A percentile compares a stretch with the other conserved stretches of the same genome.
Conservation (phyloP, 2,329 filamentous ascomycete genomes). For the Botrytis medusae region DNA sequence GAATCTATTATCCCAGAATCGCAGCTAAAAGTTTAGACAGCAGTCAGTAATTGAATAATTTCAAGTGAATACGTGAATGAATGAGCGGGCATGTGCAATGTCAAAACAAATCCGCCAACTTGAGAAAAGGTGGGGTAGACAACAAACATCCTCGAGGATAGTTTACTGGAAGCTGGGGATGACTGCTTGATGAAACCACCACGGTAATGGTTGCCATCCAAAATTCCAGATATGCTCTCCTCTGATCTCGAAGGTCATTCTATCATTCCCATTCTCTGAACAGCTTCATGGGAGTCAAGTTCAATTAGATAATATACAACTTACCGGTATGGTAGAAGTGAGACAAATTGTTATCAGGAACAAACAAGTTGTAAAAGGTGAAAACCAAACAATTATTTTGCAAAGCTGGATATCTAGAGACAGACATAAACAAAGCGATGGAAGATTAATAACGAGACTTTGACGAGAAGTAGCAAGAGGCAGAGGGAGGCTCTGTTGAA, state of each 20-base stretch:
- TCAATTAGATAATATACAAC: neutral
- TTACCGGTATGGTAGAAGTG: neutral
- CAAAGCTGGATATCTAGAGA: neutral
- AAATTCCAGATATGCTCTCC: neutral
- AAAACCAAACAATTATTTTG: neutral
- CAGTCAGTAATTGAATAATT: constrained; percentile 1
- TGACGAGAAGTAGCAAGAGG: neutral
- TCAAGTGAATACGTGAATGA: neutral
- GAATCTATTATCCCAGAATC: neutral
- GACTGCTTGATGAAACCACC: neutral
- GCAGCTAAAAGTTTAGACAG: neutral
- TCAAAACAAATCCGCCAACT: neutral
- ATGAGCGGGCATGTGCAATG: neutral
- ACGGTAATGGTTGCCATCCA: neutral
- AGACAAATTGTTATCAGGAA: neutral
- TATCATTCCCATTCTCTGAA: neutral
- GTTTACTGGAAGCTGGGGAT: neutral
- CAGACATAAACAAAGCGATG: neutral
- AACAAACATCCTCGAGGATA: neutral
- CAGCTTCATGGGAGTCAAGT: neutral
- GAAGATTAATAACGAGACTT: constrained; percentile 1
- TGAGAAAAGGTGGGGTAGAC: neutral
- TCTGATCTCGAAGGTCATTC: neutral
- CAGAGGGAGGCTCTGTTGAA: constrained; percentile 1
- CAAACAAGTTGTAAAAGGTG: neutral